Evolutionary conservation across 768 basidiomycete species (phyloP).

Genomic region (Leucosporidium creatinivorum): DNA sequence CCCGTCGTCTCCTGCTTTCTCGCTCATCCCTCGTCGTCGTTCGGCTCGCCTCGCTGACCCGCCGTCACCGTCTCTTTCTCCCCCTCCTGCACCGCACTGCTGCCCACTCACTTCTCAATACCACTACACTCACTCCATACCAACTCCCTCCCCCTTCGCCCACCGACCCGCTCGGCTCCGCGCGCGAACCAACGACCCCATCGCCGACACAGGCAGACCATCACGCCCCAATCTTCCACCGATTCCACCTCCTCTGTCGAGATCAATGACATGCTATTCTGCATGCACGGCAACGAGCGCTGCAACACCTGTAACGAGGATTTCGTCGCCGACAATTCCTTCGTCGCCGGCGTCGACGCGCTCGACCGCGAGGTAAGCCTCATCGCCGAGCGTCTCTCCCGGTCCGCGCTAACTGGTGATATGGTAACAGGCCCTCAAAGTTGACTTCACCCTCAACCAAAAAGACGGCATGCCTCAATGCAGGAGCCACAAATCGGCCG

Average conservation of each 20-base stretch:
- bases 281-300: slow-evolving; percentile 12
- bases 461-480: not conserved
- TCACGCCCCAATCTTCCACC: slow-evolving; percentile 17
- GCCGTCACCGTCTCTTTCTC: not conserved
- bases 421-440: not conserved
- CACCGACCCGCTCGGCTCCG: too few relatives aligned
- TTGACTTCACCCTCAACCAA: not conserved
- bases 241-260: slow-evolving; percentile 16
- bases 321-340: slow-evolving; percentile 26
- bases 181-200: too few relatives aligned
- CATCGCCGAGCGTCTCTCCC: too few relatives aligned
- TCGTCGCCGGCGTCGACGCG: slow-evolving; percentile 5
- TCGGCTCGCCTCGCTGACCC: not conserved
- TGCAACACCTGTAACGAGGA: slow-evolving; percentile 14
- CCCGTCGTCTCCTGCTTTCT: not conserved
- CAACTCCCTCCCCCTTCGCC: too few relatives aligned
- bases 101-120: too few relatives aligned
- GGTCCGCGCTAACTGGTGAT: too few relatives aligned
- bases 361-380: not conserved
- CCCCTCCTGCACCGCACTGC: too few relatives aligned
- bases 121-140: too few relatives aligned
- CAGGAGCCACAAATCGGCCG: not conserved
- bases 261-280: slow-evolving; percentile 18
- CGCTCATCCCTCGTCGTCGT: not conserved
- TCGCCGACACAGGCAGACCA: slow-evolving; percentile 8